A percentile compares a stretch with the other conserved stretches of the same genome.
These are phyloP conservation scores for Sisymbrium altissimum DNA, from an alignment of 345 rosid genomes.

Conservation along the genomic window DNA sequence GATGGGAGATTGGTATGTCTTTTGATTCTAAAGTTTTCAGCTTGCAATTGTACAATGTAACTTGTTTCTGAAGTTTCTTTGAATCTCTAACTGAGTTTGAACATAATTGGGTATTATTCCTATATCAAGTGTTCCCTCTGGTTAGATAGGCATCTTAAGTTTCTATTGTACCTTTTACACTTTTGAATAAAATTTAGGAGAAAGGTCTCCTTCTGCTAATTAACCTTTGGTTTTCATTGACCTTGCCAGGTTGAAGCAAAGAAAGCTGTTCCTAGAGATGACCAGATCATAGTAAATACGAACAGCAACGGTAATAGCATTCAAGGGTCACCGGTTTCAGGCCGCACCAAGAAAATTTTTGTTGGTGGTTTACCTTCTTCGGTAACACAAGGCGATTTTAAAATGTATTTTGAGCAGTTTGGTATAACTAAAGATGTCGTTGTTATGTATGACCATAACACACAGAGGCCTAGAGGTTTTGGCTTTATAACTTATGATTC, in stretches of 20 bases:
- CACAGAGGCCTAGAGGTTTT: background rate
- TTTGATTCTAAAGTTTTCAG: background rate
- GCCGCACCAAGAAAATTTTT: background rate
- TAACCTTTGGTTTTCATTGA: background rate
- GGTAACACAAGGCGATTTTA: background rate
- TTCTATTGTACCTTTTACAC: background rate
- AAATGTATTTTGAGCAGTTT: background rate
- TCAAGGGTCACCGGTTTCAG: background rate
- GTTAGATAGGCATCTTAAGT: background rate
- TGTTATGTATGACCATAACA: slow-evolving; percentile 1
- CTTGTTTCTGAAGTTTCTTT: background rate
- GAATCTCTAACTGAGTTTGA: background rate
- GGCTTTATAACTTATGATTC: background rate
- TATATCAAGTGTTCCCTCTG: background rate
- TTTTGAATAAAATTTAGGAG: background rate
- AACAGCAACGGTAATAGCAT: background rate
- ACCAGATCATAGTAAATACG: background rate
- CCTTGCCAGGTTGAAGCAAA: background rate
- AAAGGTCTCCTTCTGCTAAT: background rate
- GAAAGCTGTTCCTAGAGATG: slow-evolving; percentile 9
- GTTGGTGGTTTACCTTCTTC: slow-evolving; percentile 3
- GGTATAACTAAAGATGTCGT: background rate
- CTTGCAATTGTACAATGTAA: background rate
- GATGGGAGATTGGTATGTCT: background rate
- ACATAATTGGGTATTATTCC: background rate